Evolutionary conservation across 2,329 filamentous ascomycete genomes (phyloP).

Genomic region (Verruconis gallopava): DNA sequence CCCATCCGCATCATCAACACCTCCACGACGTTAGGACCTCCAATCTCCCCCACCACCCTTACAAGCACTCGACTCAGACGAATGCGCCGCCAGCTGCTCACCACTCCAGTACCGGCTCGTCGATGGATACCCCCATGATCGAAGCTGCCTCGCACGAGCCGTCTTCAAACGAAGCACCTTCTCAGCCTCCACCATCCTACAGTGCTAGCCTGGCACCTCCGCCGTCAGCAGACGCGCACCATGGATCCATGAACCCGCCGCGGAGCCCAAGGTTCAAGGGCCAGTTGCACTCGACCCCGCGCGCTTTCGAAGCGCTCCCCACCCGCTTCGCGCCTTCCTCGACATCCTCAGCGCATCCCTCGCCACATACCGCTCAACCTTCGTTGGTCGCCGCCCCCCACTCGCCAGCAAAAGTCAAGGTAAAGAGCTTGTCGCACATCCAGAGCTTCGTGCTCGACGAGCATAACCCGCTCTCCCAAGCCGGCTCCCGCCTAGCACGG

Average conservation of each 20-base stretch:
- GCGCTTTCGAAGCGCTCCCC: conserved; percentile 13
- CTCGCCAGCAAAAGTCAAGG: conserved; percentile 54
- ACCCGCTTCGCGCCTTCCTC: conserved; percentile 12
- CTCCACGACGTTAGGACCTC: conserved; percentile 24
- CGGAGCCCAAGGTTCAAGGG: conserved; percentile 23
- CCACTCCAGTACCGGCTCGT: conserved; percentile 2
- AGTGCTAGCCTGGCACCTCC: conserved; percentile 14
- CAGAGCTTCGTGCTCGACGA: conserved; percentile 77
- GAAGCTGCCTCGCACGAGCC: conserved; percentile 17
- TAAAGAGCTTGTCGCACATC: conserved; percentile 83
- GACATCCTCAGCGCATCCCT: conserved; percentile 16
- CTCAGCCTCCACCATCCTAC: conserved; percentile 9
- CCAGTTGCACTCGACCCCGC: conserved; percentile 15
- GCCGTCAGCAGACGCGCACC: conserved; percentile 8
- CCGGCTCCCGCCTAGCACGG: conserved; percentile 17
- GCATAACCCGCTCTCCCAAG: conserved; percentile 39
- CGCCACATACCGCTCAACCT: conserved; percentile 31
- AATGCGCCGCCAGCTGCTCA: conserved; percentile 5
- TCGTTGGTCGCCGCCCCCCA: conserved; percentile 19
- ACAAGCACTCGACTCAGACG: conserved; percentile 18
- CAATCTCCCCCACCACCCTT: conserved; percentile 17
- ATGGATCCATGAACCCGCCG: conserved; percentile 15
- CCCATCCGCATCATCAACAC: conserved; percentile 33
- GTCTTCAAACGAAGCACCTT: conserved; percentile 3
- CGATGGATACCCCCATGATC: conserved; percentile 22